phyloP scores from a whole-genome alignment of 2,329 filamentous ascomycete species.

The Trichoderma polysporum region DNA sequence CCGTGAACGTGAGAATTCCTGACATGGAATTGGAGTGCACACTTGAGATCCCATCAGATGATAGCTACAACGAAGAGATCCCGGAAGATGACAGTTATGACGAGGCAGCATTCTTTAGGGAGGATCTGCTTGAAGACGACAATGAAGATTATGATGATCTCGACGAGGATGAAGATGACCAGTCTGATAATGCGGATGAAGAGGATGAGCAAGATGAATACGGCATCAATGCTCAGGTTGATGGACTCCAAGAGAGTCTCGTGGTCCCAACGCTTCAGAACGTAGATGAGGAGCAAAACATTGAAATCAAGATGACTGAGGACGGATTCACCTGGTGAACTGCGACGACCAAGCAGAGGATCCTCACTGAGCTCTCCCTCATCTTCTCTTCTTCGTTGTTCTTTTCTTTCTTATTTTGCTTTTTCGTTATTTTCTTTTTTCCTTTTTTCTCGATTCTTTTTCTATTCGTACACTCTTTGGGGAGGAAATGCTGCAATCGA shows the following conservation, averaged over 20 bases:
- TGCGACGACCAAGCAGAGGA: too few species aligned
- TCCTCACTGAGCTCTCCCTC: not conserved
- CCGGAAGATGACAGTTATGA: too few species aligned
- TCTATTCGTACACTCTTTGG: not conserved
- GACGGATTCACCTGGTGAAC: constrained; percentile 4
- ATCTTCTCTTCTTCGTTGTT: not conserved
- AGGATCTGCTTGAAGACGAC: not conserved
- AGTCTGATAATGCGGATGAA: not conserved
- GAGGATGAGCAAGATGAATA: not conserved
- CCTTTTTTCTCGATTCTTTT: not conserved
- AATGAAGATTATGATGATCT: not conserved
- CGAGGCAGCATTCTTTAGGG: too few species aligned
- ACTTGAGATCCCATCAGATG: constrained; percentile 18
- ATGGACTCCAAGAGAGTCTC: not conserved
- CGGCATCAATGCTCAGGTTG: not conserved
- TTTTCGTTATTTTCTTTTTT: not conserved
- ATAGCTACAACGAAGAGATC: not conserved
- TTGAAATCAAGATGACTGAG: not conserved
- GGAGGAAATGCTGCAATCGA: not conserved
- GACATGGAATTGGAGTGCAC: constrained; percentile 26
- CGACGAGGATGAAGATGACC: not conserved
- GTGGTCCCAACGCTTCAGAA: not conserved
- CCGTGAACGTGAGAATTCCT: constrained; percentile 32
- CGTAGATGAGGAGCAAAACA: not conserved
- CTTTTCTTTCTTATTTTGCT: too few species aligned